Evolutionary conservation across 106 monocot species (phyloP), one percentile per base, ranked within the genome.

Genomic region (Acorus calamus): DNA sequence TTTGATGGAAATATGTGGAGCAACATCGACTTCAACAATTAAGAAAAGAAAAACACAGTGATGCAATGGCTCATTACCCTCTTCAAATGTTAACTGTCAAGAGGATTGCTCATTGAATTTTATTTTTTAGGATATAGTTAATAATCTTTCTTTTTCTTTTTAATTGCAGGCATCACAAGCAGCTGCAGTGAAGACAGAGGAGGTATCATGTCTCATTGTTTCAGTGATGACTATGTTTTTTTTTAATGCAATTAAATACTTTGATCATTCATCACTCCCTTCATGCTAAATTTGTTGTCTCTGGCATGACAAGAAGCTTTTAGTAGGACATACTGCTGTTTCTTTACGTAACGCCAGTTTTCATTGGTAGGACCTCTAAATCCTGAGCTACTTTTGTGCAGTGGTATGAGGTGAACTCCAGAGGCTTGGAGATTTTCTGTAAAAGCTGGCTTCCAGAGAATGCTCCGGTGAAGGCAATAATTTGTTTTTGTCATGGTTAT

Each of bases 401-500:
- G 94, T 84, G 75, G 8, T 84, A 87, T 70, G 78, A 81, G 57
- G 61, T 69, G 47, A 96, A 96, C 63, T 84, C 79, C 42, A 79
- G 87, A 71, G 90, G 94, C 46, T 63, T 87, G 56, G 73, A 82
- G 69, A 87, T 96, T 69, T 96, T 96, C 74, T 76, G 78, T 0
- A 96, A 90, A 76, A 69, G 79, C 62, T 96, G 94, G 94, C 68
- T 84, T 74, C 90, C 94, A 28, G 77, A 71, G 50, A 73, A 69
- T 63, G 65, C 71, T 63, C 70, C 50, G 50, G 59, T 84, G 12
- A 94, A 86, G 64, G 94, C 89, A 56, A 62, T 94, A n/a, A 66
- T 96, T 67, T 96, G 71, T 68, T 84, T 84, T 66, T 96, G 94
- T 72, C 94, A 94, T 72, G 90, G 90, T 44, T 94, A 94, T 79